Conservation (phyloP, 345 rosid genomes). For the Populus ilicifolia region DNA sequence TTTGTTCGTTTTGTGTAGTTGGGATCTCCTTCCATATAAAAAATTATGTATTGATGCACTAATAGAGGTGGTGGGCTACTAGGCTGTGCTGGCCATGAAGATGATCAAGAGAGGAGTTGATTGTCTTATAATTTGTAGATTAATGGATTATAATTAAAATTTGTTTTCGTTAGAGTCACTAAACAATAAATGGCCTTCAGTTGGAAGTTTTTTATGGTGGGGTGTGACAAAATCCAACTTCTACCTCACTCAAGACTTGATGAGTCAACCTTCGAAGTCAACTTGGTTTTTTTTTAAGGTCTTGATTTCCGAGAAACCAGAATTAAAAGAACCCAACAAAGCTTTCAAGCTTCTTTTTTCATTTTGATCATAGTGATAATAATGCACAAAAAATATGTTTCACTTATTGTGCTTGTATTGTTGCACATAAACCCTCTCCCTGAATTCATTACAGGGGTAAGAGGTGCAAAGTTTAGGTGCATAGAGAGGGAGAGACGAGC, state of each 20-base stretch:
- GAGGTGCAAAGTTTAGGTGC: neutral
- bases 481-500: constrained; percentile 23
- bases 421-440: neutral
- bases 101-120: neutral
- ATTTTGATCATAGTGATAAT: neutral
- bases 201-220: neutral
- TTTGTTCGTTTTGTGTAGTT: neutral
- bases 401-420: neutral
- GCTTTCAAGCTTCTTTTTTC: neutral
- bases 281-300: neutral
- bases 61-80: neutral
- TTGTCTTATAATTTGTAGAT: neutral
- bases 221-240: neutral
- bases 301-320: neutral
- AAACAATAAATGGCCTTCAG: neutral
- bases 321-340: neutral
- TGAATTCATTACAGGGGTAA: neutral
- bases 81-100: neutral
- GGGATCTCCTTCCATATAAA: neutral
- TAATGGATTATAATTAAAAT: neutral
- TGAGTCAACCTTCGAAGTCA: neutral
- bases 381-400: neutral
- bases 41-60: neutral
- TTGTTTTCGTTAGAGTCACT: neutral
- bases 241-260: neutral